These are phyloP conservation scores for Elaphomyces granulatus DNA, from an alignment of 495 filamentous ascomycete species.

Conservation along the genomic window DNA sequence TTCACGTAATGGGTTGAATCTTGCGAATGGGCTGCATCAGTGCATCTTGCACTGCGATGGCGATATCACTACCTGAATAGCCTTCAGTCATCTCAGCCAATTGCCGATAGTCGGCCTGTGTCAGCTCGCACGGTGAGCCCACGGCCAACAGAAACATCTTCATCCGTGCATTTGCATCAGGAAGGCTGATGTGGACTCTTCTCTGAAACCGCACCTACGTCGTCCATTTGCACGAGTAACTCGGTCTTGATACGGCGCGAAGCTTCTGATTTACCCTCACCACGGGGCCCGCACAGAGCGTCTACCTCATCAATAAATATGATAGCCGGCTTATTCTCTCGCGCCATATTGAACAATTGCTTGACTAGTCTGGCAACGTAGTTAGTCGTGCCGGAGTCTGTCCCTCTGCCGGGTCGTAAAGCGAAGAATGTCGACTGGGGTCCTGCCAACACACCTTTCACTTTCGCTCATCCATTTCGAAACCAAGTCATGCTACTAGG, in stretches of 20 bases:
- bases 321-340: constrained; percentile 95
- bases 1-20: constrained; percentile 99
- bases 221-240: constrained; percentile 97
- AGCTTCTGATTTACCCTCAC: constrained; percentile 95
- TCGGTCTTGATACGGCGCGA: constrained; percentile 97
- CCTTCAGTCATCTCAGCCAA: constrained; percentile 75
- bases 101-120: constrained; percentile 57
- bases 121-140: constrained; percentile 74
- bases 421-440: no score
- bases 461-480: constrained; percentile 99
- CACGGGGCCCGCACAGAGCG: constrained; percentile 86
- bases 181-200: constrained; percentile 86
- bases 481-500: constrained; percentile 88
- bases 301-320: constrained; percentile 99
- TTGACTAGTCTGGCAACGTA: constrained; percentile 70
- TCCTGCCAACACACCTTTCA: constrained; percentile 53
- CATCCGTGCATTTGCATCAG: constrained; percentile 75
- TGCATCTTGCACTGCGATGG: constrained; percentile 91
- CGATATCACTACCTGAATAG: constrained; percentile 92
- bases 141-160: constrained; percentile 96
- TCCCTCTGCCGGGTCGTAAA: no score
- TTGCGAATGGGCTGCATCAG: constrained; percentile 96
- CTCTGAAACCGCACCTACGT: constrained; percentile 94
- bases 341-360: constrained; percentile 93
- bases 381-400: no score